Conservation (phyloP, 2,329 filamentous ascomycete genomes). For the Fusarium pseudonygamai region DNA sequence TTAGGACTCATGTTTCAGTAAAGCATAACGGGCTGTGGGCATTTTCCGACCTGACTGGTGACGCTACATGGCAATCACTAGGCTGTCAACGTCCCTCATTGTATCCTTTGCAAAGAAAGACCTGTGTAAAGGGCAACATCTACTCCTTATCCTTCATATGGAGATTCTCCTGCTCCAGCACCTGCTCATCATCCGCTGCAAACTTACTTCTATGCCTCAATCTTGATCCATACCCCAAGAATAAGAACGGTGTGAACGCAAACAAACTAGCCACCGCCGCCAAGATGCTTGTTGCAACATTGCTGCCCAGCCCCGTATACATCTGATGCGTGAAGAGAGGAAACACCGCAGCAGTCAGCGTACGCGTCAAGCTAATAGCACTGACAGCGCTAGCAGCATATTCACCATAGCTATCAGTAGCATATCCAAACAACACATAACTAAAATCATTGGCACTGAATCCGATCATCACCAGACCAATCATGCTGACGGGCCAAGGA, state of each 20-base stretch:
- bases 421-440: conserved; percentile 11
- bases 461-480: conserved; percentile 2
- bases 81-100: too few species aligned
- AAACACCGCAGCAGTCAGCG: neutral
- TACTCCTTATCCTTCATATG: conserved; percentile 3
- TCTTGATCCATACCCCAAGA: neutral
- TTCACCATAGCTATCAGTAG: conserved; percentile 5
- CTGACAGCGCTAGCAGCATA: conserved; percentile 13
- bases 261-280: conserved; percentile 7
- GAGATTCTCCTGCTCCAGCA: neutral
- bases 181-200: neutral
- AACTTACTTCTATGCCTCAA: conserved; percentile 14
- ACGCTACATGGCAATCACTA: too few species aligned
- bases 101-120: too few species aligned
- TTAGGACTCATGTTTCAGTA: too few species aligned
- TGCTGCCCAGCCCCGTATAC: conserved; percentile 3
- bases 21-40: too few species aligned
- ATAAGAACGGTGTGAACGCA: neutral
- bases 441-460: conserved; percentile 14
- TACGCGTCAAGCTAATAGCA: conserved; percentile 7
- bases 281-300: conserved; percentile 8
- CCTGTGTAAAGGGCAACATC: too few species aligned
- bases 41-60: too few species aligned
- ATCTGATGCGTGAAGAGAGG: conserved; percentile 4
- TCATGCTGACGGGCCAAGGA: conserved; percentile 17